phyloP scores from a whole-genome alignment of 2,329 filamentous ascomycete genomes.

The Ceratocystiopsis brevicomis region DNA sequence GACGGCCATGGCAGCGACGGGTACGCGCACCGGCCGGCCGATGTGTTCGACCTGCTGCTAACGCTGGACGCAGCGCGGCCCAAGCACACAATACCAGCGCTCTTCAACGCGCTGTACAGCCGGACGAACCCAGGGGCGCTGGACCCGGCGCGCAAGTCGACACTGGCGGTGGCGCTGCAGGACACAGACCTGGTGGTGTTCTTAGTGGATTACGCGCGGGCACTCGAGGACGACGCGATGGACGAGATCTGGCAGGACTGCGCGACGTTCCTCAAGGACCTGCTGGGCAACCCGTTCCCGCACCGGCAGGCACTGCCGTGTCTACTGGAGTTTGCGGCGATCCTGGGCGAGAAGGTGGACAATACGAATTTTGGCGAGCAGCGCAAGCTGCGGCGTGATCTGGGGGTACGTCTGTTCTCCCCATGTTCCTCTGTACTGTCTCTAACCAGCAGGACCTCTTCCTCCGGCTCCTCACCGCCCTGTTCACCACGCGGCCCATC shows the following conservation, averaged over 20 bases:
- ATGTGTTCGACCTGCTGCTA: conserved; percentile 72
- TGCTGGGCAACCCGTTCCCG: conserved; percentile 83
- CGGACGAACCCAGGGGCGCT: conserved; percentile 70
- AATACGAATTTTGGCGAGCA: conserved; percentile 97
- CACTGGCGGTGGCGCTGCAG: conserved; percentile 65
- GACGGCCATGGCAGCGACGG: conserved; percentile 10
- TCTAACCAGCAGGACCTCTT: conserved; percentile 53
- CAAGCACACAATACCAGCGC: conserved; percentile 76
- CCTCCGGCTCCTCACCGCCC: conserved; percentile 69
- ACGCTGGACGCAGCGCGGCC: conserved; percentile 82
- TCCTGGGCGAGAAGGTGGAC: conserved; percentile 85
- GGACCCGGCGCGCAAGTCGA: conserved; percentile 66
- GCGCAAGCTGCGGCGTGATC: conserved; percentile 71
- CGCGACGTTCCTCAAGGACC: conserved; percentile 72
- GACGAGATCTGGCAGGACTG: conserved; percentile 97
- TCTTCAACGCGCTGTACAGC: conserved; percentile 93
- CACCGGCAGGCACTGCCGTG: conserved; percentile 79
- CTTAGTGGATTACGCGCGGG: conserved; percentile 72
- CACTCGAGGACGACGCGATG: conserved; percentile 89
- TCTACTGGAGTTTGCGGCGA: conserved; percentile 71
- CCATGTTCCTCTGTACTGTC: neutral
- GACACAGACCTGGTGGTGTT: conserved; percentile 78
- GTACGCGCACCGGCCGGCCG: conserved; percentile 20
- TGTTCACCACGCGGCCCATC: conserved; percentile 76
- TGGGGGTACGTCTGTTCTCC: conserved; percentile 44